These are phyloP conservation scores for Bonnemaisonia californica DNA, from an alignment of 31 red algal genomes.

Conservation along the genomic window DNA sequence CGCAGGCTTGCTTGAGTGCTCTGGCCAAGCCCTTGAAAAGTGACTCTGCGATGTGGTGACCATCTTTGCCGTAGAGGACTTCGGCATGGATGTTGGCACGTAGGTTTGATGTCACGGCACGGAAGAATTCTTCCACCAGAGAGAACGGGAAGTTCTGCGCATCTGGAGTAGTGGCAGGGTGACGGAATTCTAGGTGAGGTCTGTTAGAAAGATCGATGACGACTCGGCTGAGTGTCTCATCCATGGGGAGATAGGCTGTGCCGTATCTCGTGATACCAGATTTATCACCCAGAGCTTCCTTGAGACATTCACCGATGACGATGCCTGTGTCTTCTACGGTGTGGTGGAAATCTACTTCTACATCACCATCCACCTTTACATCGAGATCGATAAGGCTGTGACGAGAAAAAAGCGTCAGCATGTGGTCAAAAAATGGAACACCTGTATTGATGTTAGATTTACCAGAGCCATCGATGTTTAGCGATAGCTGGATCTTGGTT, in stretches of 20 bases:
- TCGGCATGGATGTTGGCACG: slow-evolving; percentile 3
- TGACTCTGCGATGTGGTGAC: slow-evolving; percentile 9
- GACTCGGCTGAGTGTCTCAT: slow-evolving; percentile 1
- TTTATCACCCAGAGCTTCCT: slow-evolving; percentile 2
- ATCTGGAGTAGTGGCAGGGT: neutral
- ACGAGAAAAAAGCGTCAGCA: neutral
- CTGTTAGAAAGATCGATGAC: slow-evolving; percentile 14
- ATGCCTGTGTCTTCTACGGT: slow-evolving; percentile 2
- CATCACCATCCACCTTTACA: neutral
- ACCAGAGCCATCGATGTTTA: slow-evolving; percentile 17
- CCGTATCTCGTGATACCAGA: neutral
- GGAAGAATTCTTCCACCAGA: neutral
- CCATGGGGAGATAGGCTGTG: slow-evolving; percentile 4
- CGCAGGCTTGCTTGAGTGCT: neutral
- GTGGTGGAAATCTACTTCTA: neutral
- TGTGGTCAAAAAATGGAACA: slow-evolving; percentile 24
- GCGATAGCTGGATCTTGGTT: neutral
- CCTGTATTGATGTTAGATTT: slow-evolving; percentile 4
- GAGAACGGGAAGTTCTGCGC: neutral
- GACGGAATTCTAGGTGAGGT: neutral
- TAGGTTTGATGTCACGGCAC: neutral
- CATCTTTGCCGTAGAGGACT: neutral
- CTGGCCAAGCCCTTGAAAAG: slow-evolving; percentile 1
- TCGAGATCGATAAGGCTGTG: slow-evolving; percentile 16
- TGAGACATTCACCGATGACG: neutral